Conservation (phyloP, 2,329 filamentous ascomycete species). For the Pseudodiploospora longispora region DNA sequence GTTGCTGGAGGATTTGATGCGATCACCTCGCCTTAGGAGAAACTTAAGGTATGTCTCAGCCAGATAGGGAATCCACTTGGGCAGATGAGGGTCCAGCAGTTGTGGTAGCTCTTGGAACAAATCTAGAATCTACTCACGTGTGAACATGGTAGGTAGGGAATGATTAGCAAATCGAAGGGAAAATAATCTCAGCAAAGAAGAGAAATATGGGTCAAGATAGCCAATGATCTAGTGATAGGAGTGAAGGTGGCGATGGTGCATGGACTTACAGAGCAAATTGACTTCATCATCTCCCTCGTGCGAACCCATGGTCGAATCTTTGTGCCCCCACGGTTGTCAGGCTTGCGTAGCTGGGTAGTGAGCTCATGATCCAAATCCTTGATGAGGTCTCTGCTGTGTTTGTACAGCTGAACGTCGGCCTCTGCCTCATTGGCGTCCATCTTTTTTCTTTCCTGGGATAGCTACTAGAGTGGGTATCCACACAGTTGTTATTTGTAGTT, state of each 20-base stretch:
- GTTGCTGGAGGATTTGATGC: constrained; percentile 27
- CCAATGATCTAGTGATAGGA: too few species aligned
- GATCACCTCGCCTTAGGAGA: constrained; percentile 37
- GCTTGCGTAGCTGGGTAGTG: constrained; percentile 43
- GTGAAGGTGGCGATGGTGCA: neutral
- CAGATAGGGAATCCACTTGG: constrained; percentile 64
- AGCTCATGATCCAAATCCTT: constrained; percentile 49
- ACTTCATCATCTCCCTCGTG: constrained; percentile 38
- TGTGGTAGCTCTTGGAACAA: constrained; percentile 94
- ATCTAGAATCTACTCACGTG: constrained; percentile 53
- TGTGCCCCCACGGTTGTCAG: constrained; percentile 33
- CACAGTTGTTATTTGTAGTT: too few species aligned
- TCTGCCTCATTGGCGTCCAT: constrained; percentile 58
- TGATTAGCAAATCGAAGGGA: constrained; percentile 5
- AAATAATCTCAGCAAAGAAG: too few species aligned
- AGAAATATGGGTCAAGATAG: too few species aligned
- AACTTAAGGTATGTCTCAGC: constrained; percentile 68
- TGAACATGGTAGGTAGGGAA: constrained; percentile 13
- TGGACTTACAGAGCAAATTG: constrained; percentile 37
- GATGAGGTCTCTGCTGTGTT: constrained; percentile 50
- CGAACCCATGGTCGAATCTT: constrained; percentile 42
- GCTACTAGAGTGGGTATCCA: too few species aligned
- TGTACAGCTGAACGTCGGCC: constrained; percentile 54
- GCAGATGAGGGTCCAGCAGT: constrained; percentile 77
- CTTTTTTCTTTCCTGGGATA: constrained; percentile 1